Evolutionary conservation across 2,329 filamentous ascomycete genomes (phyloP), one percentile per base, ranked within the genome.

Genomic region (Fusarium pseudonygamai): DNA sequence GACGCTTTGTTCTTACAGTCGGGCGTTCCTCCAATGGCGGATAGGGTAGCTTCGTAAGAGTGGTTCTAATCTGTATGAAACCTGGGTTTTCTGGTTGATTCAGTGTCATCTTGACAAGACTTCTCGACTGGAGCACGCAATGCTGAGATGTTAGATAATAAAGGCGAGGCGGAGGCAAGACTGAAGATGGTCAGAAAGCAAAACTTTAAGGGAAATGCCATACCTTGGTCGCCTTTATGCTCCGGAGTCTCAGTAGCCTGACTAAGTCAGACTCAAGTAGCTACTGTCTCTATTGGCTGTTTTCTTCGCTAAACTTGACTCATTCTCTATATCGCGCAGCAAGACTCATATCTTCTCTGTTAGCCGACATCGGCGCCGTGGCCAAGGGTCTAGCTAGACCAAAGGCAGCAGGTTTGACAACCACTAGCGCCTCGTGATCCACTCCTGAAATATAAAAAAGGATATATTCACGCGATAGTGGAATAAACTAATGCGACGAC

Each of bases 121-220:
- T 18, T 11, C 1, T 28, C 0, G 0, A 5, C 0, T 5, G 18
- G 3, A 24, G 13, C 4, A n/a, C 3, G 7, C 10, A 18, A 30
- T 14, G 0, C 4, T 13, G 1, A 15, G 12, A 18, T 22, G 1
- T 14, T 26, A 14, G 2, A n/a, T 10, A 1, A 8, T 5, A 5
- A 14, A 3, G 22, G 22, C 3, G 13, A 13, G 13, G 30, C 13
- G 13, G 30, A 13, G 6, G 10, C 4, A 40, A 26, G 3, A 18
- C 5, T 24, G 7, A 12, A 20, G 2, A 20, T 3, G 4, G 15
- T 12, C 0, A 40, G 16, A 53, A 14, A 20, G 26, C 3, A 0
- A 26, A n/a, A 14, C 6, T 12, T 62, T 6, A n/a, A 12, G 15
- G 6, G 3, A 24, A 8, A 20, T 8, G 5, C 6, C 4, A 37